Evolutionary conservation across 495 filamentous ascomycete species (phyloP), one percentile per base, ranked within the genome.

Genomic region (Aspergillus sclerotiicarbonarius): DNA sequence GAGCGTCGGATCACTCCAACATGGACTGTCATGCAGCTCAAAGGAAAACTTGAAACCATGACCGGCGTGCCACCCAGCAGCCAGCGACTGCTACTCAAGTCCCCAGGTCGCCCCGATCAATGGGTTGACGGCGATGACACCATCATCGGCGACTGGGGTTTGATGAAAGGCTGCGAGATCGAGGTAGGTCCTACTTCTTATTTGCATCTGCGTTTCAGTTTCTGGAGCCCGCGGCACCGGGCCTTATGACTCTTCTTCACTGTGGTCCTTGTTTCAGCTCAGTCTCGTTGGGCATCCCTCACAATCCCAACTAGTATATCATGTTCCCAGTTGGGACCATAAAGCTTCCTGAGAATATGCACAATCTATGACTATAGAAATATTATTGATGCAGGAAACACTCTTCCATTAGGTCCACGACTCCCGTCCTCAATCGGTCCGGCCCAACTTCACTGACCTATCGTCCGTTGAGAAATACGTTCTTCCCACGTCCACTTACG

Each of bases 1-100:
- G 94, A 98, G 68, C 88, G 93, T 50, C 88, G 94, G 62, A 83
- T 98, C 70, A 91, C 89, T 8, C 92, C 93, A 3, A 89, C 92
- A 64, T 98, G 95, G 94, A 89, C 87, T 57, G 88, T 98, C 64
- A 71, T 82, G 31, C 87, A 91, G 65, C 80, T 97, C 54, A 98
- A 96, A 73, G 72, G 78, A 20, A 96, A 96, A 74, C 84, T 98
- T 44, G 92, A 97, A 68, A 89, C 92, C 58, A 84, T 98, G 75
- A 98, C 94, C 2, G 94, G 94, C 52, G 84, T 98, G 16, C 91
- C 94, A 2, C 90, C 91, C 10, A 80, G 82, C 9, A 84, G 82
- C 57, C 95, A 98, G 72, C 82, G 80, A 51, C 80, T 98, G 51
- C 64, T 55, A 10, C 64, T 80, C 20, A 80, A 75, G 53, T 58